These are phyloP conservation scores for Ophiocordyceps unilateralis DNA, from an alignment of 2,329 filamentous ascomycete genomes.

Conservation along the genomic window DNA sequence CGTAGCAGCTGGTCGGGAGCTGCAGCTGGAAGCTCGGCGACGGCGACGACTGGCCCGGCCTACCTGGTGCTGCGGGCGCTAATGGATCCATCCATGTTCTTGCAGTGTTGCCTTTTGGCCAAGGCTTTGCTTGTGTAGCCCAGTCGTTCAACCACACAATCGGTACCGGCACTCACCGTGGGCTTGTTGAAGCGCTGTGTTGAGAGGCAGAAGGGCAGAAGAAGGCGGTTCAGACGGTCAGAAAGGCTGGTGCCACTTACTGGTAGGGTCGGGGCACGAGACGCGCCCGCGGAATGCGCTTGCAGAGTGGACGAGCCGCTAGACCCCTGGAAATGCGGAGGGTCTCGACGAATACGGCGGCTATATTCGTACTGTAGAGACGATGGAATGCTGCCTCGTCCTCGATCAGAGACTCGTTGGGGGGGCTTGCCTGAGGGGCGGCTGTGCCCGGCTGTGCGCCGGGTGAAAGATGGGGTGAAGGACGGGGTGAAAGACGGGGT, in stretches of 20 bases:
- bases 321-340: neutral
- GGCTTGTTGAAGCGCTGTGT: neutral
- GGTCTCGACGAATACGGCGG: no score
- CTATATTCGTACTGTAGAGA: neutral
- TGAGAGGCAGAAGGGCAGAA: neutral
- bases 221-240: neutral
- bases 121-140: neutral
- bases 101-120: neutral
- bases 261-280: neutral
- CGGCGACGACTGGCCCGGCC: neutral
- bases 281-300: neutral
- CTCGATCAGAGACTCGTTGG: no score
- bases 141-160: neutral
- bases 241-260: neutral
- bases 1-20: neutral
- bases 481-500: neutral
- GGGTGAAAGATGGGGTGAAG: neutral
- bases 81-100: neutral
- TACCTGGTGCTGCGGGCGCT: neutral
- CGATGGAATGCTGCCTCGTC: neutral
- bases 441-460: neutral
- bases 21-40: neutral
- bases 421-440: neutral
- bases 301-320: neutral
- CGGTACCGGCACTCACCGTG: neutral